Evolutionary conservation across 345 rosid genomes (phyloP), one percentile per base, ranked within the genome.

Genomic region (Lumnitzera racemosa): DNA sequence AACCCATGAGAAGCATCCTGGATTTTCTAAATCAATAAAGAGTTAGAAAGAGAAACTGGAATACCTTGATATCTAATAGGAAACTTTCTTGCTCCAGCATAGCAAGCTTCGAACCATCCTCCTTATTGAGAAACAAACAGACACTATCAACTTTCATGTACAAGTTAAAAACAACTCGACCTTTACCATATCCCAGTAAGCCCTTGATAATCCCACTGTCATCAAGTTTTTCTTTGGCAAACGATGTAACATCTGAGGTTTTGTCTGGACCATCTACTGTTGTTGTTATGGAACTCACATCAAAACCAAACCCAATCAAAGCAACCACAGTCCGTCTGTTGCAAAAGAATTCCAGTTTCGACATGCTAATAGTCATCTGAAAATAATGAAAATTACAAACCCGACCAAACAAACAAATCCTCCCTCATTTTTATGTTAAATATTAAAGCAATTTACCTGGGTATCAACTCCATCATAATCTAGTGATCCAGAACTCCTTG

Each of bases 311-410:
- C 73, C 84, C 91, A 72, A 94, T 94, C 67, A 94, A 78, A 69
- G 99, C 95, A 80, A 94, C 95, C 57, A 94, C 74, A 67, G 99
- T 86, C 51, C 90, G 97, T 68, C 99, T 80, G 85, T 82, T 90
- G 80, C 87, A 94, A 76, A 90, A 94, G 77, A 94, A 90, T 72
- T 88, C 92, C 70, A 94, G 78, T 72, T 84, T 86, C 76, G 99
- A 90, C 99, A 94, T 84, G 77, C 89, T 86, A 67, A 94, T 76
- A 57, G 88, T 80, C 99, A 94, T 90, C 99, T 94, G 96, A 70
- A 67, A 72, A 77, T 60, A 62, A 50, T 55, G 53, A 49, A 60
- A 57, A 55, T 55, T 56, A 25, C 36, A 58, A 5, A 15, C 25
- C 52, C 56, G 57, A 46, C 57, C 64, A 55, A 59, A 57, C 24